Evolutionary conservation across 495 filamentous ascomycete genomes (phyloP).

Genomic region (Usnea hakonensis): DNA sequence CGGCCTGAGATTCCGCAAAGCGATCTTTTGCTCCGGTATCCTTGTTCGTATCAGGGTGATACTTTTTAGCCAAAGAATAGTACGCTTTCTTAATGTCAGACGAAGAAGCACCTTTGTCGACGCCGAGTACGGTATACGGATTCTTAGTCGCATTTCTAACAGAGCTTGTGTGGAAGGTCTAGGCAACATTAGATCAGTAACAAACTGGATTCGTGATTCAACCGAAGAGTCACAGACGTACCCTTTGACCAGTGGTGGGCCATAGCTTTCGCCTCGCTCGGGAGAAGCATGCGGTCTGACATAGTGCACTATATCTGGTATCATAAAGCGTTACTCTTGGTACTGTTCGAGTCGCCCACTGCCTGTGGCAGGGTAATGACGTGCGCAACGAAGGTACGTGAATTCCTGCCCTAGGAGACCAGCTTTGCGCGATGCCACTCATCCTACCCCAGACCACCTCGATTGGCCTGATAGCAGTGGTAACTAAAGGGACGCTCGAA

Average conservation of each 20-base stretch:
- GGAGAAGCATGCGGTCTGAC: slow-evolving; percentile 2
- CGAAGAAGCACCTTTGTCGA: slow-evolving; percentile 68
- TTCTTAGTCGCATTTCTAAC: slow-evolving; percentile 57
- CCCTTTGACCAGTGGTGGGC: slow-evolving; percentile 4
- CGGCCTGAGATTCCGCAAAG: slow-evolving; percentile 82
- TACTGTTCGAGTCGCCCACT: slow-evolving; percentile 16
- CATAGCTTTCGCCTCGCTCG: slow-evolving; percentile 12
- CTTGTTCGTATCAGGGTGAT: slow-evolving; percentile 96
- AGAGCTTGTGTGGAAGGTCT: slow-evolving; percentile 74
- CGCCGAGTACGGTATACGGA: slow-evolving; percentile 81
- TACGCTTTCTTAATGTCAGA: slow-evolving; percentile 97
- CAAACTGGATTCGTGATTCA: not conserved
- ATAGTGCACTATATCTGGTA: not conserved
- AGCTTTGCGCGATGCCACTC: slow-evolving; percentile 27
- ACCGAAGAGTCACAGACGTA: not conserved
- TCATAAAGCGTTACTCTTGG: slow-evolving; percentile 13
- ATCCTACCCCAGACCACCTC: slow-evolving; percentile 21
- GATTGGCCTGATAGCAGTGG: not conserved
- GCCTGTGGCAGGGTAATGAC: slow-evolving; percentile 17
- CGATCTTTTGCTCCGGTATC: slow-evolving; percentile 85
- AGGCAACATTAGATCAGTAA: not conserved
- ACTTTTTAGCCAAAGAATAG: slow-evolving; percentile 97
- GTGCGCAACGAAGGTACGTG: slow-evolving; percentile 23
- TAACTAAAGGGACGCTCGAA: not conserved
- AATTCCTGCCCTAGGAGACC: slow-evolving; percentile 23